A percentile compares a stretch with the other conserved stretches of the same genome.
Conservation (phyloP, 1,284 basidiomycete species). For the Tilletia walkeri region DNA sequence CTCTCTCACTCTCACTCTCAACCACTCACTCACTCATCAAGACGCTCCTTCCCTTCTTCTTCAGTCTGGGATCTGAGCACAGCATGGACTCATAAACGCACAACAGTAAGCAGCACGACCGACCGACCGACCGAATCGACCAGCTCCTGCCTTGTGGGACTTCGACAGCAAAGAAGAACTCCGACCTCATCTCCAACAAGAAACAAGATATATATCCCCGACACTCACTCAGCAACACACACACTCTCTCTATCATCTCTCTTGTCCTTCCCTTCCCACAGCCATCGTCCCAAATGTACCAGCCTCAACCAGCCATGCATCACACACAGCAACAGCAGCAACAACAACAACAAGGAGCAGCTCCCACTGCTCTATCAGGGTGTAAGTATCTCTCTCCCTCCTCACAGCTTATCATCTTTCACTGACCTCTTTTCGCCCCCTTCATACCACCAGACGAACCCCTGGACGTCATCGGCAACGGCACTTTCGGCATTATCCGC, state of each 20-base stretch:
- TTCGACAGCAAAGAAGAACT: no score
- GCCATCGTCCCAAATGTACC: not conserved
- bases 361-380: conserved; percentile 5
- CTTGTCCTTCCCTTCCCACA: no score
- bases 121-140: not conserved
- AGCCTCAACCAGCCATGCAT: not conserved
- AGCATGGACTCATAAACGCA: not conserved
- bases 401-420: not conserved
- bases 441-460: conserved; percentile 63
- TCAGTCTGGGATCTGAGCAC: no score
- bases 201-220: no score
- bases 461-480: conserved; percentile 87
- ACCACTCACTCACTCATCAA: not conserved
- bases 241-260: no score
- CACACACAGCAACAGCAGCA: not conserved
- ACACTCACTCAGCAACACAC: no score
- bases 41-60: not conserved
- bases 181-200: no score
- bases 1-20: not conserved
- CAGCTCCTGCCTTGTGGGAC: not conserved
- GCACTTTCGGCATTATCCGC: conserved; percentile 93
- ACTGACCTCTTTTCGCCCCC: not conserved
- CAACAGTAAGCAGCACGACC: no score
- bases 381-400: not conserved
- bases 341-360: not conserved